Percentiles rank a stretch among this genome's conserved stretches.
Evolutionary conservation across 164 flowering plant species (phyloP).

Genomic region (Cinnamomum chago): DNA sequence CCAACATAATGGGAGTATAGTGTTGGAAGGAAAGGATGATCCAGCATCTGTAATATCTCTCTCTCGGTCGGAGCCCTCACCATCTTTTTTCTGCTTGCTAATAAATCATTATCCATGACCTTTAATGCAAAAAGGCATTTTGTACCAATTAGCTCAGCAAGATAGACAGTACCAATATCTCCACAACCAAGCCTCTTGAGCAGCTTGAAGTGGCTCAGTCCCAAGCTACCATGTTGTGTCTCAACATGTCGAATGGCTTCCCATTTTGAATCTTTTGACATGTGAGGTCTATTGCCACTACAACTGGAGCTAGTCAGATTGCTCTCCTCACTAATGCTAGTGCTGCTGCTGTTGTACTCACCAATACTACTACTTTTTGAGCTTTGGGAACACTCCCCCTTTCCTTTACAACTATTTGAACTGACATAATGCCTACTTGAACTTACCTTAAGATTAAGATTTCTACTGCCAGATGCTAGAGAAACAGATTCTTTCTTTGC

Average conservation of each 20-base stretch:
- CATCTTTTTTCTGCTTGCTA: conserved; percentile 57
- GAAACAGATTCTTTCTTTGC: too few relatives aligned
- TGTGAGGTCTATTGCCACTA: conserved; percentile 72
- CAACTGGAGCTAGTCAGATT: conserved; percentile 50
- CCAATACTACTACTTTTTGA: too few relatives aligned
- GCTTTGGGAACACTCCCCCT: too few relatives aligned
- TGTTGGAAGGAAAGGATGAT: conserved; percentile 92
- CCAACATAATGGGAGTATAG: conserved; percentile 71
- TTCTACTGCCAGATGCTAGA: too few relatives aligned
- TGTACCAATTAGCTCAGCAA: conserved; percentile 64
- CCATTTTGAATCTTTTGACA: conserved; percentile 87
- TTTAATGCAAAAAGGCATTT: conserved; percentile 79
- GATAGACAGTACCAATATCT: conserved; percentile 86
- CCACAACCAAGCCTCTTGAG: conserved; percentile 81
- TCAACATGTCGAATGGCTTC: conserved; percentile 53
- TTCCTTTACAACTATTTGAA: too few relatives aligned
- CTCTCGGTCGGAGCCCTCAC: conserved; percentile 71
- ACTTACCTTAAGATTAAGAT: too few relatives aligned
- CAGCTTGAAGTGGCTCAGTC: conserved; percentile 63
- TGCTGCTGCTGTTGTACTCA: conserved; percentile 64
- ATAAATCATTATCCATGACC: conserved; percentile 74
- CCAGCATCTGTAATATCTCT: conserved; percentile 72
- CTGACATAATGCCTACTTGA: too few relatives aligned
- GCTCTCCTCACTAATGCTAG: conserved; percentile 79
- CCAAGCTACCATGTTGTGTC: conserved; percentile 51